Percentiles rank a stretch among this genome's conserved stretches.
Conservation (phyloP, 257 asterid genomes). For the Asclepias syriaca region DNA sequence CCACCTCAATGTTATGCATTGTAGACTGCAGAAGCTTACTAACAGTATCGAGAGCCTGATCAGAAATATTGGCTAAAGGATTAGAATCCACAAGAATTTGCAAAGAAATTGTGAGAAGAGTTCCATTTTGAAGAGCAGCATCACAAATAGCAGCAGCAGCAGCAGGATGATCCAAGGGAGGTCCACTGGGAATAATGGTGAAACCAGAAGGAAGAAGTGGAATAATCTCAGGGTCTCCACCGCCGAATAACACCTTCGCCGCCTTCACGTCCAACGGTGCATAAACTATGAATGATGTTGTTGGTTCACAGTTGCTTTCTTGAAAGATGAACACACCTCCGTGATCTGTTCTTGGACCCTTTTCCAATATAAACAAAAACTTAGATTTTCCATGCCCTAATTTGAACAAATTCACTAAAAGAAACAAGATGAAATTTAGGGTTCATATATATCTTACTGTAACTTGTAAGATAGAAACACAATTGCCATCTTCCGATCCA, state of each 20-base stretch:
- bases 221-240: background rate
- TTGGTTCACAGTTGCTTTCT: background rate
- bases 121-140: background rate
- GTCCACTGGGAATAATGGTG: background rate
- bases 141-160: background rate
- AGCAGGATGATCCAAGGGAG: background rate
- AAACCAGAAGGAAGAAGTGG: background rate
- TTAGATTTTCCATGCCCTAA: background rate
- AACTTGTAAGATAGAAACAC: constrained; percentile 8
- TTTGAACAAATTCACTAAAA: too few relatives aligned
- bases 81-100: background rate
- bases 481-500: constrained; percentile 7
- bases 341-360: background rate
- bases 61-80: background rate
- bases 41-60: background rate
- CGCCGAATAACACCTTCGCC: background rate
- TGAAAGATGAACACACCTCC: background rate
- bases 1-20: background rate
- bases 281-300: background rate
- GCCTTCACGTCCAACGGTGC: background rate
- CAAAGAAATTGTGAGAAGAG: background rate
- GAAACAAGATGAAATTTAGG: background rate
- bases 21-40: background rate
- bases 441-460: background rate
- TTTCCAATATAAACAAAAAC: background rate